Percentiles rank a stretch among this genome's conserved stretches.
Conservation (phyloP, 1,284 basidiomycete genomes). For the Tremellales sp. region DNA sequence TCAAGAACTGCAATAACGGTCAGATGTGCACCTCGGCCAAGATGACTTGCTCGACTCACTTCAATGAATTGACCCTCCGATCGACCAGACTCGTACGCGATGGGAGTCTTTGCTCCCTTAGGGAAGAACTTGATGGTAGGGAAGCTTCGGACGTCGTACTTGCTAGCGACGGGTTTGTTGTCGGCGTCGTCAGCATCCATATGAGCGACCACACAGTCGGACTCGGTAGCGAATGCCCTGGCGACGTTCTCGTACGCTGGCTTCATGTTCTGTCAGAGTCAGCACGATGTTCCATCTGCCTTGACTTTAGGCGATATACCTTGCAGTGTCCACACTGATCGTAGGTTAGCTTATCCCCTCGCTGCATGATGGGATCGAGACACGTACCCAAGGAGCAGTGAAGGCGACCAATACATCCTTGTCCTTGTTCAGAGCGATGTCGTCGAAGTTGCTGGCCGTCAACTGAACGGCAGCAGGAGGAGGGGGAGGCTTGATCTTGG, state of each 20-base stretch:
- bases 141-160: conserved; percentile 69
- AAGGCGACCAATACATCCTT: conserved; percentile 89
- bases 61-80: conserved; percentile 51
- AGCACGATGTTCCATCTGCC: conserved; percentile 1
- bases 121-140: conserved; percentile 96
- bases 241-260: conserved; percentile 84
- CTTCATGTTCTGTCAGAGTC: conserved; percentile 63
- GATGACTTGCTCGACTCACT: conserved; percentile 13
- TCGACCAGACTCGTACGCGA: conserved; percentile 56
- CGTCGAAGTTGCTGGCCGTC: conserved; percentile 68
- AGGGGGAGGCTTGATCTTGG: conserved; percentile 77
- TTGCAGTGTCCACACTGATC: conserved; percentile 58
- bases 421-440: conserved; percentile 64
- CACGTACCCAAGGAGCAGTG: conserved; percentile 60
- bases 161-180: conserved; percentile 69
- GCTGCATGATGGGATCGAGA: not conserved
- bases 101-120: conserved; percentile 58
- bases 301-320: conserved; percentile 6
- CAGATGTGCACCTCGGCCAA: not conserved
- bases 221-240: conserved; percentile 69
- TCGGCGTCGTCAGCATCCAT: conserved; percentile 80
- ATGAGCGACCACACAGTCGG: conserved; percentile 79
- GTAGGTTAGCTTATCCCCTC: not conserved
- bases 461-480: conserved; percentile 68
- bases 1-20: conserved; percentile 52